These are phyloP conservation scores for Groenewaldozyma tartarivorans DNA, from an alignment of 805 yeast genomes.

Conservation along the genomic window DNA sequence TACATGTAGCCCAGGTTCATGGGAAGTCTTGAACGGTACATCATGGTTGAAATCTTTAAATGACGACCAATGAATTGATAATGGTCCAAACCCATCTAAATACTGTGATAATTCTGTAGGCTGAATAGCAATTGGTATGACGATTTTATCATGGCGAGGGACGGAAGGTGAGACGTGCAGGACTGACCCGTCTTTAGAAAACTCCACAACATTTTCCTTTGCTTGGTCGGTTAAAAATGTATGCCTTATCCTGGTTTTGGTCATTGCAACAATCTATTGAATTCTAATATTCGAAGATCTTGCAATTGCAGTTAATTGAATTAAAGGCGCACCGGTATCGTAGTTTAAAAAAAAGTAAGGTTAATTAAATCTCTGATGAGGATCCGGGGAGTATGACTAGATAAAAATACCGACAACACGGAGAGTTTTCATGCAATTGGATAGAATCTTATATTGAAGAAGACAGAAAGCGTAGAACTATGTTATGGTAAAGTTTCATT, in stretches of 20 bases:
- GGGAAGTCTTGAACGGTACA: conserved; percentile 19
- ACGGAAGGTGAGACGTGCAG: conserved; percentile 1
- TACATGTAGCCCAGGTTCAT: conserved; percentile 21
- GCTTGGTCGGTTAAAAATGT: conserved; percentile 12
- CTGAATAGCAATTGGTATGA: conserved; percentile 10
- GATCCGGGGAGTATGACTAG: no score
- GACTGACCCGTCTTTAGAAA: background rate
- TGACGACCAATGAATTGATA: conserved; percentile 15
- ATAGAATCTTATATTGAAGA: no score
- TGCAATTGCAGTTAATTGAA: no score
- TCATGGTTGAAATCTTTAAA: conserved; percentile 11
- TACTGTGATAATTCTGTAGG: background rate
- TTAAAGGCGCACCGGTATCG: no score
- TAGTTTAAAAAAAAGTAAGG: no score
- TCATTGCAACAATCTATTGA: background rate
- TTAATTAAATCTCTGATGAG: no score
- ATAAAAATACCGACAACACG: background rate
- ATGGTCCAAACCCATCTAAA: background rate
- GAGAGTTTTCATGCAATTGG: no score
- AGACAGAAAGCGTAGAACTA: no score
- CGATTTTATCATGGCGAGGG: conserved; percentile 15
- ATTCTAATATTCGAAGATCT: background rate
- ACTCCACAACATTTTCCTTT: background rate
- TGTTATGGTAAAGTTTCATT: no score
- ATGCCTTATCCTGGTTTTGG: conserved; percentile 12